A percentile compares a stretch with the other conserved stretches of the same genome.
Evolutionary conservation across 257 asterid species (phyloP).

Genomic region (Nicotiana obtusifolia): DNA sequence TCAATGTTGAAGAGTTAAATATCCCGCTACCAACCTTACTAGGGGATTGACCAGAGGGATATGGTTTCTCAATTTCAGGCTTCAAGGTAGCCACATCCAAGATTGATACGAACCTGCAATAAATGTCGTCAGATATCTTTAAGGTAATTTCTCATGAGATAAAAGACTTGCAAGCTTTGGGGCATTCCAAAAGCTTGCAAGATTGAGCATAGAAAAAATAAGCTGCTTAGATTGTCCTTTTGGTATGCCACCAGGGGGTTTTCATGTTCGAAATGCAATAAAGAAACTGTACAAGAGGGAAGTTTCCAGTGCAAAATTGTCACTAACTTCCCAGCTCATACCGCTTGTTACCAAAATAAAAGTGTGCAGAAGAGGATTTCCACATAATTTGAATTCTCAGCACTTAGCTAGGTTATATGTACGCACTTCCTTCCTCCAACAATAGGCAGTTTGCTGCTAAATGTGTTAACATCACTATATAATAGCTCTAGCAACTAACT

Average conservation of each 20-base stretch:
- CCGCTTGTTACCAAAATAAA: not conserved
- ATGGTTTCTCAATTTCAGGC: constrained; percentile 62
- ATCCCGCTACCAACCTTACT: constrained; percentile 41
- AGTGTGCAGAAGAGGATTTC: not conserved
- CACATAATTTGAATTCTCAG: not conserved
- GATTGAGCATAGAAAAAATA: not conserved
- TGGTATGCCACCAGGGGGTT: not conserved
- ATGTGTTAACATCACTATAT: not conserved
- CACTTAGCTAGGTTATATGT: not conserved
- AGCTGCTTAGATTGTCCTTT: constrained; percentile 1
- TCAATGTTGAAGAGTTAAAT: constrained; percentile 76
- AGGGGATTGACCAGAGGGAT: constrained; percentile 26
- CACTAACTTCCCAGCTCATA: not conserved
- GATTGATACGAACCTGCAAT: constrained; percentile 66
- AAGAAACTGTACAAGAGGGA: not conserved
- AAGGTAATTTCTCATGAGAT: not conserved
- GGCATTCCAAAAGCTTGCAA: not conserved
- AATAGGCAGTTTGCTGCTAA: not conserved
- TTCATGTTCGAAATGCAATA: not conserved
- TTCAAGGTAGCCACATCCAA: constrained; percentile 81
- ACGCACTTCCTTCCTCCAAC: not conserved
- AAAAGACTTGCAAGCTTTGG: not conserved
- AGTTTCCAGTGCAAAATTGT: not conserved
- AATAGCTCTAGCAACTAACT: constrained; percentile 4
- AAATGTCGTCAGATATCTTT: not conserved